Base-by-base conservation (phyloP, 805 yeast genomes). In the Gaillardinia entomophila region DNA sequence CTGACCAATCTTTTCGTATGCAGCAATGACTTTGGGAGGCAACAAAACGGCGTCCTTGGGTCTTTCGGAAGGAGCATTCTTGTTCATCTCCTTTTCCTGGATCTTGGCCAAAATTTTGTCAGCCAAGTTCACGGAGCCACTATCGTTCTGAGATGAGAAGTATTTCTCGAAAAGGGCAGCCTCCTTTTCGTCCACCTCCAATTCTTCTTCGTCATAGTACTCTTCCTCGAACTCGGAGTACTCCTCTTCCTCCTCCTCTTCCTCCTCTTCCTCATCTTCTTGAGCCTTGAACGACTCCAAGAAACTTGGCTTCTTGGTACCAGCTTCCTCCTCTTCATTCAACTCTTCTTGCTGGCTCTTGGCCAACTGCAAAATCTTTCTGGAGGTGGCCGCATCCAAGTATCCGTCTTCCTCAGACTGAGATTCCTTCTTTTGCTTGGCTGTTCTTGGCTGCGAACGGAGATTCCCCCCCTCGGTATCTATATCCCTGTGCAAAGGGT, bases 11-110 rank as follows among this genome's bases (percentile, higher is more conserved):
- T 86, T 86, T 30, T 86, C 81, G 56, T 90, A 92, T 1, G 96
- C 97, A 42, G 84, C 88, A 49, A 92, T 88, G 35, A 92, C 97
- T 56, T 92, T 89, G 36, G 96, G 96, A 5, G 99, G 98, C 37
- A 92, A 70, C 46, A 83, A 71, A 3, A 90, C 96, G 32, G 81
- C 86, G 46, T 86, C 90, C 14, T 55, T 63, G 12, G 71, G 76
- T 56, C 64, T 68, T 45, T 55, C 57, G 16, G 37, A 32, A 28
- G 50, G 47, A 24, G 34, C 40, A 31, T 46, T 12, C 34, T 49
- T 26, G 35, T 41, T 25, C 14, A 43, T 40, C 50, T 82, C 87
- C 44, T 82, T 79, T 57, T 84, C 92, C 46, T 79, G 78, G 35
- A 90, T 77, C 41, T 88, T 83, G 20, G 88, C 96, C 83, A 90